Evolutionary conservation across 2,329 filamentous ascomycete genomes (phyloP).

Genomic region (Beauveria sp.): DNA sequence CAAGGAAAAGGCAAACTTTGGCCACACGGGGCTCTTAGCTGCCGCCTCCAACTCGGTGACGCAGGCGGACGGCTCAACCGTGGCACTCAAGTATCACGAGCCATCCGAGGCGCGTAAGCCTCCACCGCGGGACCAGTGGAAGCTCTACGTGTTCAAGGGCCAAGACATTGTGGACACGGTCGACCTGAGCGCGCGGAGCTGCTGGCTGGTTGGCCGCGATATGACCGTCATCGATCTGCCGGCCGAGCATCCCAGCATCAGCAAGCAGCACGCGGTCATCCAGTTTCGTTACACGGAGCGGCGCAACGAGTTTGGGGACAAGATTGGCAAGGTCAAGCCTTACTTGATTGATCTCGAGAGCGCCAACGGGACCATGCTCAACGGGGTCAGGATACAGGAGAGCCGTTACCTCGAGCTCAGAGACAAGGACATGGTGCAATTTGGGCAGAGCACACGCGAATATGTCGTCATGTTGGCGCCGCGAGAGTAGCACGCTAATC

Average conservation of each 20-base stretch:
- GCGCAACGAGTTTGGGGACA: constrained; percentile 80
- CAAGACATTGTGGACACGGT: constrained; percentile 74
- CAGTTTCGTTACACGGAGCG: constrained; percentile 85
- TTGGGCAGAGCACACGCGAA: constrained; percentile 82
- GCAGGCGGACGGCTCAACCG: constrained; percentile 63
- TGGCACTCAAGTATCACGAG: constrained; percentile 93
- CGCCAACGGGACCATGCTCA: constrained; percentile 81
- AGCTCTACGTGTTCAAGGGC: constrained; percentile 88
- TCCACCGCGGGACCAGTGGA: constrained; percentile 70
- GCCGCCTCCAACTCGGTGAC: constrained; percentile 75
- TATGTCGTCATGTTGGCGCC: constrained; percentile 87
- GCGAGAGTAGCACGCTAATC: constrained; percentile 24
- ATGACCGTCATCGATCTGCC: constrained; percentile 70
- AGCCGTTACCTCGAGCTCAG: constrained; percentile 79
- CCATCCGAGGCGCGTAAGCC: constrained; percentile 89
- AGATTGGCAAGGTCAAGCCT: constrained; percentile 68
- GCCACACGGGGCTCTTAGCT: constrained; percentile 71
- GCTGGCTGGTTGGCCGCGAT: constrained; percentile 87
- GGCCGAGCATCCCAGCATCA: constrained; percentile 85
- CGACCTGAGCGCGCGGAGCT: constrained; percentile 66
- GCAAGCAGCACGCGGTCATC: constrained; percentile 90
- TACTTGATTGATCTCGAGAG: constrained; percentile 93
- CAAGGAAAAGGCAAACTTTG: constrained; percentile 86
- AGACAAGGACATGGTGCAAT: constrained; percentile 81
- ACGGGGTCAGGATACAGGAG: constrained; percentile 63